These are phyloP conservation scores for Cicer judaicum DNA, from an alignment of 306 rosid species.

Conservation along the genomic window DNA sequence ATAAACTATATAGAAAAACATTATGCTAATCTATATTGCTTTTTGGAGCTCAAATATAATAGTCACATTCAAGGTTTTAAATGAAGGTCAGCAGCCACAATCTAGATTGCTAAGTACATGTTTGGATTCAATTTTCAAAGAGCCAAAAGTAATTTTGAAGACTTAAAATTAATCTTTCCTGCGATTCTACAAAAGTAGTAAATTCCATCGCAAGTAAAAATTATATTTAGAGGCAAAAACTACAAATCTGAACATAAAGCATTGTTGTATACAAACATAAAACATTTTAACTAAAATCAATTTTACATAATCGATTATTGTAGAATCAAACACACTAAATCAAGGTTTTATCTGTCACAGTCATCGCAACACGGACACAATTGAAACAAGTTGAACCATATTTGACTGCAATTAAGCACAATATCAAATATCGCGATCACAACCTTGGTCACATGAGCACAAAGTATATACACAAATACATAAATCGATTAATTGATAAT, in stretches of 20 bases:
- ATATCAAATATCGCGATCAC: neutral
- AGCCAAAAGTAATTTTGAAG: too few species aligned
- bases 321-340: neutral
- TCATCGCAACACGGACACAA: neutral
- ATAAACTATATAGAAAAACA: constrained; percentile 35
- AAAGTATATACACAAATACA: neutral
- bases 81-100: neutral
- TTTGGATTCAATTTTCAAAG: too few species aligned
- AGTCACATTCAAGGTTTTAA: neutral
- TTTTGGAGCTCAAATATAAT: neutral
- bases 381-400: neutral
- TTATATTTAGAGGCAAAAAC: too few species aligned
- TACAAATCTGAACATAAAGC: too few species aligned
- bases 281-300: too few species aligned
- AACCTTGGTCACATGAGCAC: neutral
- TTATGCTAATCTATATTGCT: neutral
- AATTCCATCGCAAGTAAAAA: too few species aligned
- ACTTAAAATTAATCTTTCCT: too few species aligned
- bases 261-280: too few species aligned
- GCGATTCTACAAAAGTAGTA: too few species aligned
- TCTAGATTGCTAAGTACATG: neutral
- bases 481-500: neutral
- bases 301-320: too few species aligned
- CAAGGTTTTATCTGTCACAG: neutral
- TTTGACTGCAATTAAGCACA: neutral